These are phyloP conservation scores for Bretschneidera sinensis DNA, from an alignment of 345 rosid genomes.

Conservation along the genomic window DNA sequence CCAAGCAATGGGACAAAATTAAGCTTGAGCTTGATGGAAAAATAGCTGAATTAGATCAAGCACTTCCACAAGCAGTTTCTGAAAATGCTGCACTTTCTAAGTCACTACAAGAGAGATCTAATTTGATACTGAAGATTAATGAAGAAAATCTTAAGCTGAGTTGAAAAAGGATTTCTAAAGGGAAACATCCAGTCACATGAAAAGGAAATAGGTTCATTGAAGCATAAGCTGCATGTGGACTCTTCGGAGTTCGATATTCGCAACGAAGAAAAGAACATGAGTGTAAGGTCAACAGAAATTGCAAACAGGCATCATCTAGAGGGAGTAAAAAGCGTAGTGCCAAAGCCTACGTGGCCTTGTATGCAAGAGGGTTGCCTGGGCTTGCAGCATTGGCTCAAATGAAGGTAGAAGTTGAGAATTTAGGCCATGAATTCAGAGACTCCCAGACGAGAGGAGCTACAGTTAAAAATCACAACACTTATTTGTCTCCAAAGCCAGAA, in stretches of 20 bases:
- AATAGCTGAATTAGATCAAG: slow-evolving; percentile 42
- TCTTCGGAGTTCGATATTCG: slow-evolving; percentile 77
- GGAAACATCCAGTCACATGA: slow-evolving; percentile 50
- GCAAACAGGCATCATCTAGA: slow-evolving; percentile 62
- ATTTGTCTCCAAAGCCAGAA: slow-evolving; percentile 28
- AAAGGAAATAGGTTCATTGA: slow-evolving; percentile 59
- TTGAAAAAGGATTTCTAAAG: slow-evolving; percentile 53
- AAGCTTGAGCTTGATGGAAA: slow-evolving; percentile 58
- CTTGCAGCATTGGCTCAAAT: slow-evolving; percentile 90
- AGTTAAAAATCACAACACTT: slow-evolving; percentile 21
- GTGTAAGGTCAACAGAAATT: slow-evolving; percentile 64
- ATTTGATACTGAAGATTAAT: slow-evolving; percentile 41
- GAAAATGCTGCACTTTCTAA: slow-evolving; percentile 60
- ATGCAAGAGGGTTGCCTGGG: slow-evolving; percentile 80
- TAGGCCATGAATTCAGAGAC: slow-evolving; percentile 42
- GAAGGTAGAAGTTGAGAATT: slow-evolving; percentile 66
- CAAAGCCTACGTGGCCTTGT: slow-evolving; percentile 72
- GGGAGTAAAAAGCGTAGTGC: slow-evolving; percentile 74
- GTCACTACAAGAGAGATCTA: slow-evolving; percentile 60
- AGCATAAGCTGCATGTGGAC: slow-evolving; percentile 60
- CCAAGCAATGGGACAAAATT: slow-evolving; percentile 51
- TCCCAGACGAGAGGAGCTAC: slow-evolving; percentile 30
- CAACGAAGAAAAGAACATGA: slow-evolving; percentile 75
- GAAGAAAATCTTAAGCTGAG: slow-evolving; percentile 62
- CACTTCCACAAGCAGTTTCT: slow-evolving; percentile 51